Evolutionary conservation across 176 grass and related monocot species (phyloP).

Genomic region (Avena atlantica): DNA sequence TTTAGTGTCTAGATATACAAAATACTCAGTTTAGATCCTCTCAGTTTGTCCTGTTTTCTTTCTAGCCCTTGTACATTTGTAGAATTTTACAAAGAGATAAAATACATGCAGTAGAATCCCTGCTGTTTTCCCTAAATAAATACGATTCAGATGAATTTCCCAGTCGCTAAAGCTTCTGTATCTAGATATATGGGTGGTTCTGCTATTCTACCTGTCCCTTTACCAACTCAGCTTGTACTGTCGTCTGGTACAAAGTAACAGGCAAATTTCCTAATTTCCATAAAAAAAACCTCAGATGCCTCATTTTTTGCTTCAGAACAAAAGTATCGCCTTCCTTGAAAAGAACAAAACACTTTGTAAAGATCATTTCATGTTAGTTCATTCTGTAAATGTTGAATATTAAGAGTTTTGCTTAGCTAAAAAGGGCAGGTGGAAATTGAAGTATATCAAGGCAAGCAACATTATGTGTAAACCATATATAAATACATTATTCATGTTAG

Average conservation of each 20-base stretch:
- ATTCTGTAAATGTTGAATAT: slow-evolving; percentile 17
- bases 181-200: neutral
- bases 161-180: neutral
- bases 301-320: neutral
- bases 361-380: neutral
- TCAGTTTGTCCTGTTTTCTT: neutral
- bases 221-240: neutral
- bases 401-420: neutral
- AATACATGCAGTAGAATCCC: neutral
- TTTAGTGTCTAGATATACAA: neutral
- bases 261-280: neutral
- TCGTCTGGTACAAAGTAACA: neutral
- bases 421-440: neutral
- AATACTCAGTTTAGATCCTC: neutral
- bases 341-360: neutral
- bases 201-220: neutral
- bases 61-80: neutral
- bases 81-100: neutral
- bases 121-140: neutral
- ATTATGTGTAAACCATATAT: slow-evolving; percentile 13
- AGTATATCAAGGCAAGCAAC: slow-evolving; percentile 27
- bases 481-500: slow-evolving; percentile 29
- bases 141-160: neutral
- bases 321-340: neutral
- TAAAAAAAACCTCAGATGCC: neutral